phyloP scores from a whole-genome alignment of 257 asterid species.

The Leonotis leonurus region DNA sequence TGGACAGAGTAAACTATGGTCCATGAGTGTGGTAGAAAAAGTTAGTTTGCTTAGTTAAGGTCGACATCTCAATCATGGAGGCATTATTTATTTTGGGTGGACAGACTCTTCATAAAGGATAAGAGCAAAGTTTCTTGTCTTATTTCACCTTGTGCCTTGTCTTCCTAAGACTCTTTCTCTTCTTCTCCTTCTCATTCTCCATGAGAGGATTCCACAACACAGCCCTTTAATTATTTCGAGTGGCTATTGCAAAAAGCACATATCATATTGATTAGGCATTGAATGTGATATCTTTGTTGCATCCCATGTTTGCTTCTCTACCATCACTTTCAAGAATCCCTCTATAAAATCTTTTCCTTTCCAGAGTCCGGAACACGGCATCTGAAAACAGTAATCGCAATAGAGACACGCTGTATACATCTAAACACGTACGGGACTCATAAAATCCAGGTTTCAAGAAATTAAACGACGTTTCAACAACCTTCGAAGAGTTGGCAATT shows the following conservation, averaged over 20 bases:
- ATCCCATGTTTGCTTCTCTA: constrained; percentile 13
- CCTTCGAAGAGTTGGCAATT: no score
- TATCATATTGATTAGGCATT: constrained; percentile 20
- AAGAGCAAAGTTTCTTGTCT: constrained; percentile 53
- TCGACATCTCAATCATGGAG: constrained; percentile 64
- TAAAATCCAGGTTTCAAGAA: background rate
- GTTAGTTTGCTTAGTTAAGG: constrained; percentile 34
- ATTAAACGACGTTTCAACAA: no score
- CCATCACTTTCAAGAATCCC: background rate
- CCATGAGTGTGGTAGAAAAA: no score
- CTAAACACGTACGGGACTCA: no score
- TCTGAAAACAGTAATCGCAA: no score
- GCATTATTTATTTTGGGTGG: constrained; percentile 45
- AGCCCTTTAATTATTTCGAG: no score
- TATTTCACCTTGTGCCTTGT: constrained; percentile 40
- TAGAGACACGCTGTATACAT: no score
- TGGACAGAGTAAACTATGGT: constrained; percentile 12
- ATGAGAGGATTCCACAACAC: constrained; percentile 4
- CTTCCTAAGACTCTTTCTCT: constrained; percentile 30
- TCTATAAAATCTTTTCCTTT: background rate
- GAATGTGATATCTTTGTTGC: constrained; percentile 33
- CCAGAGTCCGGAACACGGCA: background rate
- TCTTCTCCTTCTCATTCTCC: no score
- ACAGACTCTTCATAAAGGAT: constrained; percentile 30
- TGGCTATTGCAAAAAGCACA: constrained; percentile 26